Conservation (phyloP, 2,329 filamentous ascomycete genomes). For the Dactylonectria estremocensis region DNA sequence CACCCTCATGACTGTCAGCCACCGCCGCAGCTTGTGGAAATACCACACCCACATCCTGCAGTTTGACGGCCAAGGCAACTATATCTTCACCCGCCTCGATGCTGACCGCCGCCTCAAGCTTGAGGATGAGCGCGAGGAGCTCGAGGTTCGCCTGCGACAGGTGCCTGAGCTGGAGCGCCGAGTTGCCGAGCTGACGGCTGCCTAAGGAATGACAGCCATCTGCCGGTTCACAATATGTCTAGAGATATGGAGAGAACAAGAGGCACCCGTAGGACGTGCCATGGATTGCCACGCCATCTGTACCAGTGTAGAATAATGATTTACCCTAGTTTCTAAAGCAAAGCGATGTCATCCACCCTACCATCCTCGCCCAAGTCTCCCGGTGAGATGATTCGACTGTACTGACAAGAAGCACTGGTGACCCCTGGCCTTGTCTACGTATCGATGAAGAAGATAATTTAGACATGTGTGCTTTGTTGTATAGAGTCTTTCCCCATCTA, state of each 20-base stretch:
- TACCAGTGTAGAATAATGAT: conserved; percentile 24
- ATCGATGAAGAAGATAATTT: not conserved
- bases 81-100: conserved; percentile 90
- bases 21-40: conserved; percentile 93
- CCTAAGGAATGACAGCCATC: conserved; percentile 25
- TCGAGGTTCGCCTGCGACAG: conserved; percentile 87
- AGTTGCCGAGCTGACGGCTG: conserved; percentile 80
- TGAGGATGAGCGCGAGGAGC: conserved; percentile 96
- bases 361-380: not conserved
- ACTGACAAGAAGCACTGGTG: not conserved
- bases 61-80: conserved; percentile 95
- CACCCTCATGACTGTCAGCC: conserved; percentile 96
- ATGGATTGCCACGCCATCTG: conserved; percentile 4
- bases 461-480: not conserved
- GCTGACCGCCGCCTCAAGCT: conserved; percentile 87
- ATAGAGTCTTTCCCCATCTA: not conserved
- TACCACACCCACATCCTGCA: conserved; percentile 96
- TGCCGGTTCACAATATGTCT: not conserved
- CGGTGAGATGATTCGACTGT: not conserved
- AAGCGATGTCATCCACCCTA: not conserved
- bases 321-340: not conserved
- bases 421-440: not conserved
- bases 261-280: not conserved
- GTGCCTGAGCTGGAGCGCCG: conserved; percentile 91
- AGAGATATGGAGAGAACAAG: not conserved